These are phyloP conservation scores for Sphenostylis stenocarpa DNA, from an alignment of 306 rosid genomes.

Conservation along the genomic window DNA sequence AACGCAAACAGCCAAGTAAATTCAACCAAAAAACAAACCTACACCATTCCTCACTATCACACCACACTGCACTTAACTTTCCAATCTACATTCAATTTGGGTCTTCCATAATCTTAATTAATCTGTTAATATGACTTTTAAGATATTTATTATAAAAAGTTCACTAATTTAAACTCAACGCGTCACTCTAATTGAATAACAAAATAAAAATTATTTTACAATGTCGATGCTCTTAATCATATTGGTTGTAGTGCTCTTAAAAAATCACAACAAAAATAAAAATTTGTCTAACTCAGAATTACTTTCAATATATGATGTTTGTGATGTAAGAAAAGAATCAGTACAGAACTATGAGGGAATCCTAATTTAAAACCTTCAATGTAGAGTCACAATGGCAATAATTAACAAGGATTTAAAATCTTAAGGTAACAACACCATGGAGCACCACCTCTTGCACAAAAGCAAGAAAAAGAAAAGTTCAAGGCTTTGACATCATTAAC, in stretches of 20 bases:
- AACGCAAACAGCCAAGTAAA: slow-evolving; percentile 86
- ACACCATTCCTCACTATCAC: slow-evolving; percentile 33
- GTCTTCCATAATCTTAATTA: not conserved
- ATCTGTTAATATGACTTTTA: no score
- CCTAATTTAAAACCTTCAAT: not conserved
- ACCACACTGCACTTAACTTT: not conserved
- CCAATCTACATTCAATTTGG: not conserved
- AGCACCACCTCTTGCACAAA: slow-evolving; percentile 2
- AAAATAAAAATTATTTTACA: no score
- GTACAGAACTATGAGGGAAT: no score
- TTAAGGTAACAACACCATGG: slow-evolving; percentile 25
- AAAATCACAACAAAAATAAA: no score
- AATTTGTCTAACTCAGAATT: no score
- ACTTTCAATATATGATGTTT: no score
- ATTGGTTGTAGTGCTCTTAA: no score
- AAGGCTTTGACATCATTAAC: slow-evolving; percentile 63
- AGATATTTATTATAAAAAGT: no score
- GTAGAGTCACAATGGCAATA: not conserved
- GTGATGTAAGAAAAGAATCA: no score
- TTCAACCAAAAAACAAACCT: slow-evolving; percentile 48
- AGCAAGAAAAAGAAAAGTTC: slow-evolving; percentile 5
- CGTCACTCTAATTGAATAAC: no score
- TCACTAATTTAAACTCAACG: no score
- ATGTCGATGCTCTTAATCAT: no score
- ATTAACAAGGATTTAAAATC: not conserved